Conservation (phyloP, 257 asterid species). For the Solanum chiquidenum region DNA sequence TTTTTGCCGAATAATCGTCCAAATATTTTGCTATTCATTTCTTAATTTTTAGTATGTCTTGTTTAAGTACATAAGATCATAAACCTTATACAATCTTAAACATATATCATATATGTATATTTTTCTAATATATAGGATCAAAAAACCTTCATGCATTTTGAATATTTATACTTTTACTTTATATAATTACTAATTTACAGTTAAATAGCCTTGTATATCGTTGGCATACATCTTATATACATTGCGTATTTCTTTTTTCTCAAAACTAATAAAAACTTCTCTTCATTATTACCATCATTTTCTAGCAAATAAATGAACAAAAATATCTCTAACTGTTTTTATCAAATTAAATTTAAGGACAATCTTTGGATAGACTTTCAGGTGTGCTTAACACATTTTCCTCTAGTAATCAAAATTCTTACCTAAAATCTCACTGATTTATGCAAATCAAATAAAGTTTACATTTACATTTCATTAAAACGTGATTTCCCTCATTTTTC, state of each 20-base stretch:
- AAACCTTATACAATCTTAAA: neutral
- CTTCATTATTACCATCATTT: neutral
- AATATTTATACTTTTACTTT: too few relatives aligned
- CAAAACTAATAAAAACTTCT: neutral
- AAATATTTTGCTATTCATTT: too few relatives aligned
- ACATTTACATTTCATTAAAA: too few relatives aligned
- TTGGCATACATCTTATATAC: too few relatives aligned
- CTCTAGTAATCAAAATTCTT: too few relatives aligned
- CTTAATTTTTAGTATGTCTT: neutral
- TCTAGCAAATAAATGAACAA: neutral
- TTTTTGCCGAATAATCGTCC: neutral
- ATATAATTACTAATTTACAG: neutral
- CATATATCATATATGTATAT: too few relatives aligned
- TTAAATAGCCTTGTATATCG: neutral
- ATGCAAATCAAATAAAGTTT: too few relatives aligned
- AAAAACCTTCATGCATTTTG: neutral
- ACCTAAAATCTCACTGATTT: neutral
- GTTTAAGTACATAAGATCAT: neutral
- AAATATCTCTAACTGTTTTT: too few relatives aligned
- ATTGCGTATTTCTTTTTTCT: neutral
- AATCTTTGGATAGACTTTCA: neutral
- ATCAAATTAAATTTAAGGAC: too few relatives aligned
- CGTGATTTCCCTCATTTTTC: too few relatives aligned
- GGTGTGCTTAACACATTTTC: neutral
- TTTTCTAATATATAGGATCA: too few relatives aligned